Base-by-base conservation (phyloP, 2,329 filamentous ascomycete genomes). In the Leptographium wingfieldii region DNA sequence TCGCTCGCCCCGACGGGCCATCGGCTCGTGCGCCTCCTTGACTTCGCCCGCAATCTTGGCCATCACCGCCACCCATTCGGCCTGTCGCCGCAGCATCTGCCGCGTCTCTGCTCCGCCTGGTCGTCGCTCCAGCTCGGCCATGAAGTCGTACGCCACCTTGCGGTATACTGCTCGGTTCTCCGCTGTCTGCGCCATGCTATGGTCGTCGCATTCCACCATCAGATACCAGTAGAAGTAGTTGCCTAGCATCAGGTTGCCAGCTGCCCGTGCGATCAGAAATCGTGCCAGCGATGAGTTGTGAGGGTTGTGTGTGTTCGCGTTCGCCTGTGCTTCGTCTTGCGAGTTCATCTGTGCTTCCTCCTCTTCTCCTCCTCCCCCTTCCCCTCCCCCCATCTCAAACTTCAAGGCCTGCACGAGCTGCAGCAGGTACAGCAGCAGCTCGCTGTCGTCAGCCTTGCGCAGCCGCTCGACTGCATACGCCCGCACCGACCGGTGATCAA, bases 141-240 rank as follows among this genome's bases (percentile, higher is more conserved):
- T 96, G 71, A 97, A 99, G 68, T 97, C 90, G 68, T 91, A 99
- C 61, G 94, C 92, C 10, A 99, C 89, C 67, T 92, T 91, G 33
- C 89, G 87, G 72, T 96, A 99, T 22, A 97, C 84, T 63, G 89
- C 88, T 54, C 89, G 87, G 68, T 92, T 87, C 60, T 86, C 84
- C 10, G 62, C 63, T 27, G 84, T 80, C 66, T 92, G 89, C 52
- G 90, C 87, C 3, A 84, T 83, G 65, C 87, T 91, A 61, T 80
- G 77, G 70, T 96, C 92, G 66, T 95, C 90, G 66, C 92, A 95
- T 73, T 99, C 95, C 1, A 99, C 94, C 85, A 96, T 96, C 2
- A 99, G 79, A 71, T 97, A 99, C 94, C 94, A 99, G 71, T 96
- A 90, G 59, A 99, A 83, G 73, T 95, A 96, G 70, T 95, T 99